Evolutionary conservation across 2,329 filamentous ascomycete genomes (phyloP), one percentile per base, ranked within the genome.

Genomic region (Ceratocystis cubensis): DNA sequence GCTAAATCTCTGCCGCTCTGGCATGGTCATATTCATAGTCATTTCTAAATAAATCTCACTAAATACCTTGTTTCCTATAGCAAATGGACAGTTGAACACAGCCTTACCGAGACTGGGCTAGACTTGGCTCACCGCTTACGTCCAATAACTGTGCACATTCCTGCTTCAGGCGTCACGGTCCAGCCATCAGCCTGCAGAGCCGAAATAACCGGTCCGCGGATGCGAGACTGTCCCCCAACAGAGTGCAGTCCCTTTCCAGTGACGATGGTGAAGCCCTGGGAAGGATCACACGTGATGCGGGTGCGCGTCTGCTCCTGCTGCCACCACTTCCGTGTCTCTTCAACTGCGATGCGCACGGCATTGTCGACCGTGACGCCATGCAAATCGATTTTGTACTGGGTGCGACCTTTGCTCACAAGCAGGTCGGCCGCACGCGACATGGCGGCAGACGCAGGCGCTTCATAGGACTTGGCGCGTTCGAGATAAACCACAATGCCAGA

Each of bases 351-450:
- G 2, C 89, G 81, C 37, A 91, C 85, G 1, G 88, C 93, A 73
- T 96, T 89, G 62, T 85, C 79, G 1, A 96, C 91, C 57, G 81
- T 85, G 4, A 96, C 84, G 5, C 91, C 90, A 74, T 97, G 93
- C 30, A 97, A 78, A 74, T 97, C 93, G 6, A 95, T 78, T 22
- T 80, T 77, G 0, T 75, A 78, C 8, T 28, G 25, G 5, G 80
- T 81, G 63, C 89, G 92, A 72, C 91, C 87, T 8, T 76, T 73
- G 10, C 85, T 80, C 0, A 93, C 92, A 2, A 87, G 79, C 0
- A 82, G 75, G 71, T 94, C 88, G 1, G 91, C 89, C 0, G 85
- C 85, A 0, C 61, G 66, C 7, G 64, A 63, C 44, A 53, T 59
- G 50, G 66, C 65, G 2, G 64, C 65, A 5, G 17, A 22, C n/a